Conservation (phyloP, 345 rosid species). For the Angophora floribunda region DNA sequence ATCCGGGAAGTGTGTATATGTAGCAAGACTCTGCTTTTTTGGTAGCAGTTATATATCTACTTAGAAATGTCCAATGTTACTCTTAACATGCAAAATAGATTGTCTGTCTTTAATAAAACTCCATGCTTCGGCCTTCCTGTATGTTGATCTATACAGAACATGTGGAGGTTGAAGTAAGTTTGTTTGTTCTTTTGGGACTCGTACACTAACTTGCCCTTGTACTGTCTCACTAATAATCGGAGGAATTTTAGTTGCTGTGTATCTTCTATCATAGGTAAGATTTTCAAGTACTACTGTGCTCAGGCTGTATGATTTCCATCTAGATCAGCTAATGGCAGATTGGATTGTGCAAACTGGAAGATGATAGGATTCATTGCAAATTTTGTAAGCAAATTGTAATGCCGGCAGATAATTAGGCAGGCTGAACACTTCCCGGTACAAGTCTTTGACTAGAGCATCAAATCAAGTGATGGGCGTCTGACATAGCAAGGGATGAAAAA, state of each 20-base stretch:
- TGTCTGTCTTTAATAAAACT: background rate
- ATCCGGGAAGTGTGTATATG: background rate
- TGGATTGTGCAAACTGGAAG: background rate
- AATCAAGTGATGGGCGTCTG: background rate
- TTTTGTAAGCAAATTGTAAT: background rate
- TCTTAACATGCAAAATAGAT: background rate
- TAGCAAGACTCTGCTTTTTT: background rate
- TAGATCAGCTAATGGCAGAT: background rate
- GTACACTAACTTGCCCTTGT: background rate
- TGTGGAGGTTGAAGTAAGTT: background rate
- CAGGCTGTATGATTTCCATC: background rate
- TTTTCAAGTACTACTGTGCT: background rate
- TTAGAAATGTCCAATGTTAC: background rate
- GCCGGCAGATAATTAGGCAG: background rate
- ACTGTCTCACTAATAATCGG: background rate
- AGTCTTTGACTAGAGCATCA: background rate
- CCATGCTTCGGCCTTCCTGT: background rate
- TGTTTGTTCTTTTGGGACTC: background rate
- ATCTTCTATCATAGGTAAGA: background rate
- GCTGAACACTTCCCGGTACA: background rate
- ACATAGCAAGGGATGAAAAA: background rate
- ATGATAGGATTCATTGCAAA: background rate
- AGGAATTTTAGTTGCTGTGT: background rate
- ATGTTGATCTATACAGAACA: background rate
- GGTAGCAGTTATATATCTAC: background rate